A percentile compares a stretch with the other conserved stretches of the same genome.
These are phyloP conservation scores for Diaporthe aspalathi DNA, from an alignment of 2,329 filamentous ascomycete genomes.

Conservation along the genomic window DNA sequence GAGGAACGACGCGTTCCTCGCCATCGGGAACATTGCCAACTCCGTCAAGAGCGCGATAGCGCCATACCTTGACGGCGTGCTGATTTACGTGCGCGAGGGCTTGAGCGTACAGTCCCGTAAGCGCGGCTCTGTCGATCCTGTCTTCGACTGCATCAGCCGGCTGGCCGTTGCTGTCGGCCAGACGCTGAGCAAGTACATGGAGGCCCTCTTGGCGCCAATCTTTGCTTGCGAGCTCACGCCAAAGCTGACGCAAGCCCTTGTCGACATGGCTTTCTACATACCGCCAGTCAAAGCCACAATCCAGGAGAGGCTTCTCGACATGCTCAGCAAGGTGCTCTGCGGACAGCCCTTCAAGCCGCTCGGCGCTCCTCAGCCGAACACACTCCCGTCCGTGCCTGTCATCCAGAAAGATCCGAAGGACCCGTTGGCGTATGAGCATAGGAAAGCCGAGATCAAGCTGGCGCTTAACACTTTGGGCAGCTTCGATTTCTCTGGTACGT, in stretches of 20 bases:
- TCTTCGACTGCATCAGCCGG: constrained; percentile 98
- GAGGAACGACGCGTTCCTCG: constrained; percentile 91
- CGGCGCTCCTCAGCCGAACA: constrained; percentile 86
- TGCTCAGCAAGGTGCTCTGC: constrained; percentile 93
- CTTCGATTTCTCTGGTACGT: constrained; percentile 86
- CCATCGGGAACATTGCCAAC: constrained; percentile 95
- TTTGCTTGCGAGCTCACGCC: constrained; percentile 96
- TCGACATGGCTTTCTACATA: constrained; percentile 99
- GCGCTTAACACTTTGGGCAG: constrained; percentile 96
- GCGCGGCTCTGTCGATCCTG: constrained; percentile 76
- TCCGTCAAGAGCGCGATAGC: constrained; percentile 95
- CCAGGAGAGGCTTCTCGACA: constrained; percentile 91
- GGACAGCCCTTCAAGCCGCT: constrained; percentile 92
- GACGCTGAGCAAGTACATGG: constrained; percentile 98
- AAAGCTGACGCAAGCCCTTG: constrained; percentile 92
- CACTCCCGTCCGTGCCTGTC: constrained; percentile 82
- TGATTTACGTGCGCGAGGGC: constrained; percentile 93
- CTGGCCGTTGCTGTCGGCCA: constrained; percentile 95
- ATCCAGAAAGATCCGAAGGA: constrained; percentile 91
- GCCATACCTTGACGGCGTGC: constrained; percentile 92
- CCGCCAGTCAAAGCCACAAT: constrained; percentile 93
- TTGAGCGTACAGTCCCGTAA: constrained; percentile 82
- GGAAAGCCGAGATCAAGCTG: constrained; percentile 89
- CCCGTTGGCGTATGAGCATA: constrained; percentile 80
- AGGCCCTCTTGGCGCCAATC: constrained; percentile 92